phyloP scores from a whole-genome alignment of 306 rosid species.

The Clitoria ternatea region DNA sequence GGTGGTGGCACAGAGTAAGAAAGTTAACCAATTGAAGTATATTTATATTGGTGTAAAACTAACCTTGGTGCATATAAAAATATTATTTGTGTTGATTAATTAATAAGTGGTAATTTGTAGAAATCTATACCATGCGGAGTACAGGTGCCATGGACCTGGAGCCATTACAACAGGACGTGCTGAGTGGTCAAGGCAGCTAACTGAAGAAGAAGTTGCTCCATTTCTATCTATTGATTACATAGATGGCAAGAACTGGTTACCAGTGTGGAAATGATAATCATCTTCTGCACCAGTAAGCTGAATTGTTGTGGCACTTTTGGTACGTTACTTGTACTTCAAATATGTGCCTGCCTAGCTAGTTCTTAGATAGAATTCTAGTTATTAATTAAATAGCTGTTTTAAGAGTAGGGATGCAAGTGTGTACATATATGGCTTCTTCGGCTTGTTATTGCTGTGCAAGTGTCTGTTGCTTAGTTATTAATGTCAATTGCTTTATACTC shows the following conservation, averaged over 20 bases:
- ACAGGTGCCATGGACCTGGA: constrained; percentile 65
- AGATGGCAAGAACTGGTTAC: constrained; percentile 68
- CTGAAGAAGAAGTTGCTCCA: constrained; percentile 38
- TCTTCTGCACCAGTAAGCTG: background rate
- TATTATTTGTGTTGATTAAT: background rate
- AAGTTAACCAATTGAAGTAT: background rate
- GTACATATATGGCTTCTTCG: background rate
- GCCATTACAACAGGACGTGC: constrained; percentile 31
- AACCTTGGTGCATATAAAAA: too few relatives aligned
- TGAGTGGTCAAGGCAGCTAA: constrained; percentile 56
- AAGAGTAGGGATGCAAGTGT: background rate
- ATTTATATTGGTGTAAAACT: background rate
- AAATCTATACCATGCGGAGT: constrained; percentile 57
- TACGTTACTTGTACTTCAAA: background rate
- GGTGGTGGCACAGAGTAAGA: constrained; percentile 61
- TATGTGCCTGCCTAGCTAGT: background rate
- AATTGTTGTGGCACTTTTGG: background rate
- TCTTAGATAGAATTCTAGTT: background rate
- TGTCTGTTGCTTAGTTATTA: background rate
- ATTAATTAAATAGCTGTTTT: background rate
- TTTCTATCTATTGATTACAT: constrained; percentile 53
- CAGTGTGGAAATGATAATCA: constrained; percentile 44
- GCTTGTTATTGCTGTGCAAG: background rate
- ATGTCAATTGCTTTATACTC: background rate
- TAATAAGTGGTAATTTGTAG: constrained; percentile 35